These are phyloP conservation scores for Xylaria castorea DNA, from an alignment of 495 filamentous ascomycete genomes.

Conservation along the genomic window DNA sequence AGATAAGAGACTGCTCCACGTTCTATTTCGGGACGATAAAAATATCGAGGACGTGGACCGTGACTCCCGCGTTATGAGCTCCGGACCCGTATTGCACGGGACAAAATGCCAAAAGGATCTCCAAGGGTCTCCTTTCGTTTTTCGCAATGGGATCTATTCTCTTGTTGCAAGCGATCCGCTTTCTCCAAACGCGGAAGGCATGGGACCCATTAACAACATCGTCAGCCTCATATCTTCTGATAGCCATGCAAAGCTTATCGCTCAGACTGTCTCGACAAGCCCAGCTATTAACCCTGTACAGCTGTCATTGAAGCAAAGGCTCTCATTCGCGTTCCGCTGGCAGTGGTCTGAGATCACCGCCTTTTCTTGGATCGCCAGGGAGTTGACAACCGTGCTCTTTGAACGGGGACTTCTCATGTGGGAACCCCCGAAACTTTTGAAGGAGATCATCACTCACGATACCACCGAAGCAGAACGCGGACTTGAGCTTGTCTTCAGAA, in stretches of 20 bases:
- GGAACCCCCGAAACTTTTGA: slow-evolving; percentile 62
- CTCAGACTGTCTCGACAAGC: slow-evolving; percentile 56
- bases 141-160: slow-evolving; percentile 65
- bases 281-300: slow-evolving; percentile 55
- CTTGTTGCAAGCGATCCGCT: slow-evolving; percentile 64
- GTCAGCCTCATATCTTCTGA: slow-evolving; percentile 65
- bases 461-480: slow-evolving; percentile 52
- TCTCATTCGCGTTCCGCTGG: slow-evolving; percentile 60
- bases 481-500: slow-evolving; percentile 59
- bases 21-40: slow-evolving; percentile 44
- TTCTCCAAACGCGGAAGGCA: slow-evolving; percentile 40
- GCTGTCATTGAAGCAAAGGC: slow-evolving; percentile 48
- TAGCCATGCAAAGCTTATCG: slow-evolving; percentile 60
- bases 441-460: slow-evolving; percentile 55
- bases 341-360: slow-evolving; percentile 69
- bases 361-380: slow-evolving; percentile 64
- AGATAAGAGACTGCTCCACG: slow-evolving; percentile 71
- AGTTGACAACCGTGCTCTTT: slow-evolving; percentile 63
- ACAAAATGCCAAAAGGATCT: slow-evolving; percentile 70
- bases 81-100: slow-evolving; percentile 44
- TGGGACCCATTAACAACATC: slow-evolving; percentile 56
- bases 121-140: slow-evolving; percentile 78
- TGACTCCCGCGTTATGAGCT: slow-evolving; percentile 9
- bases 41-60: not conserved
- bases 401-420: slow-evolving; percentile 61